Evolutionary conservation across 768 basidiomycete species (phyloP), one percentile per base, ranked within the genome.

Genomic region (Tricholoma hemisulphureum): DNA sequence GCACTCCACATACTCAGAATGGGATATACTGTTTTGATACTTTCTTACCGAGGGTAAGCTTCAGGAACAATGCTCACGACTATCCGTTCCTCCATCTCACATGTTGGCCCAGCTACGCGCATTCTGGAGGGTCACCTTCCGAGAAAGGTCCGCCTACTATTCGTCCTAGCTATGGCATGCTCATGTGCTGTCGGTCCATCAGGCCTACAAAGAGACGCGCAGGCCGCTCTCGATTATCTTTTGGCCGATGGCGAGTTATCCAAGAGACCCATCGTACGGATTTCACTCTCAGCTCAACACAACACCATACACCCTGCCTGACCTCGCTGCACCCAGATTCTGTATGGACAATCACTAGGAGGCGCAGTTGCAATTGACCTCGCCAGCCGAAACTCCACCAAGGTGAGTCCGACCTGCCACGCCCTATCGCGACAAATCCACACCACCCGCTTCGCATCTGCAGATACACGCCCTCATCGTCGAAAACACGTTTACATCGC

Each of bases 341-440:
- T 91, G 1, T 91, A 83, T 60, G 89, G 90, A 1, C 85, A 88
- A 62, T 88, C 84, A 8, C 86, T 95, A 31, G 95, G 95, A 14
- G 94, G 94, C 4, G 95, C 91, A 0, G 93, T 96, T 6, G 83
- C 90, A 3, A 88, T 96, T 45, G 86, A 93, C 70, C 85, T 93
- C 7, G 88, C 89, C 0, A 84, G 84, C 56, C 79, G 80, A 9
- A 94, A 93, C 66, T 76, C 84, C 1, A 70, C 80, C 32, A 79
- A 84, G 57, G 88, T 86, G 58, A 41, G 76, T 72, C 29, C 13
- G 21, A 50, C 6, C 49, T 43, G 21, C 24, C 6, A 51, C 10
- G 23, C 7, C 18, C 50, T 21, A 9, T 32, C 31, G 13, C 20
- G 14, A 13, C 13, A 26, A 51, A 8, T 8, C 26, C 31, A 41